A percentile compares a stretch with the other conserved stretches of the same genome.
phyloP scores from a whole-genome alignment of 73 alveolate genomes.

The Paramecium sonneborni region DNA sequence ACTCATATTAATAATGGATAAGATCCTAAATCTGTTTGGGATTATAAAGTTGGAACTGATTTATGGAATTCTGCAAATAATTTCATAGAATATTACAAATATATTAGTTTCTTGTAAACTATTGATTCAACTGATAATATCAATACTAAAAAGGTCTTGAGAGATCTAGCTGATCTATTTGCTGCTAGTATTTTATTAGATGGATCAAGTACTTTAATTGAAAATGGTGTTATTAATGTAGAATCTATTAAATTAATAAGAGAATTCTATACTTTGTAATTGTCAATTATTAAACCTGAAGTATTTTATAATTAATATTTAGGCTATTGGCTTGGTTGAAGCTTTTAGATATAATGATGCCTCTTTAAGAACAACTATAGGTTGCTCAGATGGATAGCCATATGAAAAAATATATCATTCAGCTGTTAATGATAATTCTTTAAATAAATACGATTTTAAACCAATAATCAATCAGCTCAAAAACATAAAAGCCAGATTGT shows the following conservation, averaged over 20 bases:
- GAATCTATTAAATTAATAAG: not conserved
- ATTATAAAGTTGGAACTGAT: slow-evolving; percentile 52
- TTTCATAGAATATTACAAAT: not conserved
- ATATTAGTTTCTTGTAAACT: not conserved
- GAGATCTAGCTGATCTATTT: not conserved
- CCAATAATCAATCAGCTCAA: not conserved
- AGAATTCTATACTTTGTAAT: not conserved
- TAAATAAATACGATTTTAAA: not conserved
- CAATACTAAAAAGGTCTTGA: not conserved
- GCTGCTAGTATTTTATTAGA: not conserved
- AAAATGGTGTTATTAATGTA: not conserved
- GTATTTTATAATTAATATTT: not conserved
- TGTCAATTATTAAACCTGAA: not conserved
- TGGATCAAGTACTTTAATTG: not conserved
- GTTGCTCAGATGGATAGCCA: slow-evolving; percentile 6
- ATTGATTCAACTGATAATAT: not conserved
- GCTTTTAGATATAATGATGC: not conserved
- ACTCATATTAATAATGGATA: slow-evolving; percentile 9
- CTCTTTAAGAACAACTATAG: not conserved
- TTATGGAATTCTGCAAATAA: not conserved
- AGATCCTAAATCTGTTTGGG: slow-evolving; percentile 55
- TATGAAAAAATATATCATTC: slow-evolving; percentile 12
- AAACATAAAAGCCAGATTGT: not conserved
- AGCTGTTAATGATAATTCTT: not conserved
- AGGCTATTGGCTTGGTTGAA: slow-evolving; percentile 44